A percentile compares a stretch with the other conserved stretches of the same genome.
Conservation (phyloP, 495 filamentous ascomycete species). For the Trichoderma erinaceum region DNA sequence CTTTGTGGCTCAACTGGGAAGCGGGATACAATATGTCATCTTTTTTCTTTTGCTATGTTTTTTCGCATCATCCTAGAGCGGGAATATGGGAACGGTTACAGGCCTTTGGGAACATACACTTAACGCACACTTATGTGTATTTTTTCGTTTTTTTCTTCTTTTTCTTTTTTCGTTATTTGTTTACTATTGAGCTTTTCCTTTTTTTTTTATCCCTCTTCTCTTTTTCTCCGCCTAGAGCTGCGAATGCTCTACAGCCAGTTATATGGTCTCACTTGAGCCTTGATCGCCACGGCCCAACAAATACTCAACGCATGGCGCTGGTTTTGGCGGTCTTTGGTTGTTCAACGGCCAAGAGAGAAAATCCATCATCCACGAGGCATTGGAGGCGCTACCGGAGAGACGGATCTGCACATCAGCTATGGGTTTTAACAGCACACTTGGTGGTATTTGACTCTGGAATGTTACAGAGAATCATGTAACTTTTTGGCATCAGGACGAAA, state of each 20-base stretch:
- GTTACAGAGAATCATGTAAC: slow-evolving; percentile 6
- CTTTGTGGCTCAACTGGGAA: not conserved
- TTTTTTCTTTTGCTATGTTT: slow-evolving; percentile 3
- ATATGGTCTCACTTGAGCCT: no score
- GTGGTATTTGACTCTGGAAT: slow-evolving; percentile 8
- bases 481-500: slow-evolving; percentile 6
- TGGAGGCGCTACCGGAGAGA: not conserved
- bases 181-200: not conserved
- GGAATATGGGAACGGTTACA: not conserved
- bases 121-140: not conserved
- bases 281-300: no score
- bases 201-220: not conserved
- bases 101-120: not conserved
- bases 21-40: not conserved
- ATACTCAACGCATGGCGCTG: no score
- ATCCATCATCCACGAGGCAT: not conserved
- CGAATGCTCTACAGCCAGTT: no score
- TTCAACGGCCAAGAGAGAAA: not conserved
- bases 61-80: slow-evolving; percentile 7
- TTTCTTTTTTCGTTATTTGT: not conserved
- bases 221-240: no score
- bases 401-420: slow-evolving; percentile 10
- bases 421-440: not conserved
- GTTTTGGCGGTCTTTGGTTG: no score
- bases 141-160: not conserved